A percentile compares a stretch with the other conserved stretches of the same genome.
phyloP scores from a whole-genome alignment of 345 rosid genomes.

The Angophora floribunda region DNA sequence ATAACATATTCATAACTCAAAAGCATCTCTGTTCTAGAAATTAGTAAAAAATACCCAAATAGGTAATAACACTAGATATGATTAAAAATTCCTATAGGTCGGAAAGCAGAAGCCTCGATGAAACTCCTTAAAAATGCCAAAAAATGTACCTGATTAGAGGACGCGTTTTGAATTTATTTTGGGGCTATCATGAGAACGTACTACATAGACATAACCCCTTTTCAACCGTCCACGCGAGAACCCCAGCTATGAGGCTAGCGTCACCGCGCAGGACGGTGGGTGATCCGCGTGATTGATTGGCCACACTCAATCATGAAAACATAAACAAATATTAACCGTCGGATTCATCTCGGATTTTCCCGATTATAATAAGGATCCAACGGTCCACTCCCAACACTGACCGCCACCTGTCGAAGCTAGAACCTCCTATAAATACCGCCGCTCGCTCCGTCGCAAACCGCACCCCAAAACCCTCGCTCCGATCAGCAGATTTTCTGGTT shows the following conservation, averaged over 20 bases:
- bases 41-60: not conserved
- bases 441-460: not conserved
- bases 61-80: not conserved
- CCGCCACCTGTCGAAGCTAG: no score
- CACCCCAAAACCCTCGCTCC: not conserved
- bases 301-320: not conserved
- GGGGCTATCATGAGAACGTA: no score
- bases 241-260: no score
- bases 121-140: no score
- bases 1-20: fast-evolving
- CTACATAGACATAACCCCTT: no score
- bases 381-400: not conserved
- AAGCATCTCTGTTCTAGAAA: fast-evolving
- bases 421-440: not conserved
- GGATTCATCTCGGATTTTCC: not conserved
- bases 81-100: fast-evolving
- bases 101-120: no score
- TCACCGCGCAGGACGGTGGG: no score
- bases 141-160: no score
- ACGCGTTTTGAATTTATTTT: no score
- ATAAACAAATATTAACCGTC: not conserved
- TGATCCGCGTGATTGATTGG: not conserved
- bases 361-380: not conserved
- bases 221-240: no score
- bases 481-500: no score